phyloP scores from a whole-genome alignment of 2,329 filamentous ascomycete species.

The Exophiala xenobiotica region DNA sequence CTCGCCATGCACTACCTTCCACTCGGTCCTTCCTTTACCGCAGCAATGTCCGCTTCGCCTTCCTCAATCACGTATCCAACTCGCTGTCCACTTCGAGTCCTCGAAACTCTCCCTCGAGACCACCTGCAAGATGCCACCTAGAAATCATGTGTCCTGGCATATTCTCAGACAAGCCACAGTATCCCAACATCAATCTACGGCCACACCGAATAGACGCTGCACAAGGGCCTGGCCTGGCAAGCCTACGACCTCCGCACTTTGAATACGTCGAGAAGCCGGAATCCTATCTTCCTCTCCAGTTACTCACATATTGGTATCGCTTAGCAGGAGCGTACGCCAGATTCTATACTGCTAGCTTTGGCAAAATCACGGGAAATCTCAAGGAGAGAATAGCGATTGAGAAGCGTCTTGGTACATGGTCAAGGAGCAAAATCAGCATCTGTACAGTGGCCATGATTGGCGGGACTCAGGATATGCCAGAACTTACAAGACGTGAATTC shows the following conservation, averaged over 20 bases:
- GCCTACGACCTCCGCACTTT: constrained; percentile 4
- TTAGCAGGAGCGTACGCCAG: too few relatives aligned
- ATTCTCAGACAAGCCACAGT: not conserved
- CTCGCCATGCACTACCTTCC: too few relatives aligned
- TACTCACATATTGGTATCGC: too few relatives aligned
- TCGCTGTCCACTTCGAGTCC: not conserved
- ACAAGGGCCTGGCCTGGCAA: constrained; percentile 4
- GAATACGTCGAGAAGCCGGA: constrained; percentile 1
- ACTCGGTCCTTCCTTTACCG: too few relatives aligned
- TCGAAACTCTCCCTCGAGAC: not conserved
- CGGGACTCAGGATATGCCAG: not conserved
- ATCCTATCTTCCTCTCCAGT: too few relatives aligned
- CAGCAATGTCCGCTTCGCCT: too few relatives aligned
- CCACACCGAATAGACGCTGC: not conserved
- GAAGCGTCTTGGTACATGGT: not conserved
- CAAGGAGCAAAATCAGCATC: not conserved
- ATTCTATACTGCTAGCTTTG: too few relatives aligned
- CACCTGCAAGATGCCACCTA: not conserved
- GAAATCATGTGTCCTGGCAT: not conserved
- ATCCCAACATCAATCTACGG: not conserved
- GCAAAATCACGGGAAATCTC: too few relatives aligned
- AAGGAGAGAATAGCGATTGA: not conserved
- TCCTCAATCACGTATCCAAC: too few relatives aligned
- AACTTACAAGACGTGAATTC: not conserved
- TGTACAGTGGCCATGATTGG: not conserved